These are phyloP conservation scores for Incumbomyces delicatus DNA, from an alignment of 2,329 filamentous ascomycete genomes.

Conservation along the genomic window DNA sequence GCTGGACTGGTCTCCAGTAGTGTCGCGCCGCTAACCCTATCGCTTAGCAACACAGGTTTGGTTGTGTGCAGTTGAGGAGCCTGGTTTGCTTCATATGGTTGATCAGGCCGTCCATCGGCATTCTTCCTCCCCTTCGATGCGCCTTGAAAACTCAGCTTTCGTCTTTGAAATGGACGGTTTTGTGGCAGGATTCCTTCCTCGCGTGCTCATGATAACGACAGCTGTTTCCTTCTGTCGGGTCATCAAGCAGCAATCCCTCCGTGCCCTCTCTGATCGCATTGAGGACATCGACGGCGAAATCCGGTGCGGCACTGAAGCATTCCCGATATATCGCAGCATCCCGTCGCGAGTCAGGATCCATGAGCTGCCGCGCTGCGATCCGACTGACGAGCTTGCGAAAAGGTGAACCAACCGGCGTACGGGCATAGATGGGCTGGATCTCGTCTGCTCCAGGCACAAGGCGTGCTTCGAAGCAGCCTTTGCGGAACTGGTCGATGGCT, in stretches of 20 bases:
- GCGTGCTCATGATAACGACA: slow-evolving; percentile 45
- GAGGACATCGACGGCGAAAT: slow-evolving; percentile 45
- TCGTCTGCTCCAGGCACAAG: slow-evolving; percentile 46
- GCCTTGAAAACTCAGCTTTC: not conserved
- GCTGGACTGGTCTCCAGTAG: too few species aligned
- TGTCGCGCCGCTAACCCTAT: too few species aligned
- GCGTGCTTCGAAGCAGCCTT: slow-evolving; percentile 39
- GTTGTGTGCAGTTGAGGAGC: too few species aligned
- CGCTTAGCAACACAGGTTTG: too few species aligned
- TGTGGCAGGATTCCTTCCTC: slow-evolving; percentile 27
- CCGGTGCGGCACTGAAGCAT: slow-evolving; percentile 40
- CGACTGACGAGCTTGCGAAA: slow-evolving; percentile 42
- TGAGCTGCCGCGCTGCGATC: slow-evolving; percentile 48
- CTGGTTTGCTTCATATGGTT: too few species aligned
- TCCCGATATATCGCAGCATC: slow-evolving; percentile 40
- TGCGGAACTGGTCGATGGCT: slow-evolving; percentile 46
- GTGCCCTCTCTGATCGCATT: slow-evolving; percentile 42
- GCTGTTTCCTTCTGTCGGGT: slow-evolving; percentile 39
- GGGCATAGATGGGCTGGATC: slow-evolving; percentile 44
- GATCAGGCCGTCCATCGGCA: too few species aligned
- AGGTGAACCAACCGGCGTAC: slow-evolving; percentile 34
- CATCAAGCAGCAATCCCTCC: slow-evolving; percentile 42
- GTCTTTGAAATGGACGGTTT: slow-evolving; percentile 20
- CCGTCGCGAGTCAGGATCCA: slow-evolving; percentile 43
- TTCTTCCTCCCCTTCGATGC: too few species aligned